These are phyloP conservation scores for Pyracantha coccinea DNA, from an alignment of 331 rosid species.

Conservation along the genomic window DNA sequence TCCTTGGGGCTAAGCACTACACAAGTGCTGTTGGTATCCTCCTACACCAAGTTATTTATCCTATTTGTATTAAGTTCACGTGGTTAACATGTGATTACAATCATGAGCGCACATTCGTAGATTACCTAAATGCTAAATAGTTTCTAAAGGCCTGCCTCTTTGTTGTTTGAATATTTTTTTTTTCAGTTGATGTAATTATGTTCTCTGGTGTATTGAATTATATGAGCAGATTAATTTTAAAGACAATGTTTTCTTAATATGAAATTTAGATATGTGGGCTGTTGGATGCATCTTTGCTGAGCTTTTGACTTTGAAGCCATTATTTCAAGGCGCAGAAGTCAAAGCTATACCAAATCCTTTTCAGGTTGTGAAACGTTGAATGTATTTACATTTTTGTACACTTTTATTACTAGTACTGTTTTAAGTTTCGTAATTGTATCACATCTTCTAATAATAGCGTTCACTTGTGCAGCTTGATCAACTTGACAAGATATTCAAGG, in stretches of 20 bases:
- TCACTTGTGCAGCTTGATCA: slow-evolving; percentile 83
- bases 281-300: slow-evolving; percentile 99
- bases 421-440: neutral
- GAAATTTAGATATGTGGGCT: slow-evolving; percentile 92
- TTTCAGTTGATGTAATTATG: neutral
- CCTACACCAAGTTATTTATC: slow-evolving; percentile 7
- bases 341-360: slow-evolving; percentile 85
- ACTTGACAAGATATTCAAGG: slow-evolving; percentile 98
- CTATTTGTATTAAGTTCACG: neutral
- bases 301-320: slow-evolving; percentile 94
- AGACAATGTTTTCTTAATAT: slow-evolving; percentile 25
- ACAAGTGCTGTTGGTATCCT: slow-evolving; percentile 99
- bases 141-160: neutral
- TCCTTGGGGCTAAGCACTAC: slow-evolving; percentile 97
- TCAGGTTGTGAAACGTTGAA: slow-evolving; percentile 44
- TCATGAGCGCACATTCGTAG: neutral
- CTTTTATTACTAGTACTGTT: neutral
- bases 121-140: too few relatives aligned
- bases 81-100: neutral
- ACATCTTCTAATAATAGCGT: slow-evolving; percentile 13
- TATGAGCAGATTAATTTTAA: neutral
- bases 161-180: neutral
- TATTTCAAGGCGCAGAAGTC: slow-evolving; percentile 97
- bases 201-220: neutral
- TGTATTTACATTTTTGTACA: neutral